Percentiles rank a stretch among this genome's conserved stretches.
Evolutionary conservation across 2,329 filamentous ascomycete genomes (phyloP).

Genomic region (Clarireedia hainanense): DNA sequence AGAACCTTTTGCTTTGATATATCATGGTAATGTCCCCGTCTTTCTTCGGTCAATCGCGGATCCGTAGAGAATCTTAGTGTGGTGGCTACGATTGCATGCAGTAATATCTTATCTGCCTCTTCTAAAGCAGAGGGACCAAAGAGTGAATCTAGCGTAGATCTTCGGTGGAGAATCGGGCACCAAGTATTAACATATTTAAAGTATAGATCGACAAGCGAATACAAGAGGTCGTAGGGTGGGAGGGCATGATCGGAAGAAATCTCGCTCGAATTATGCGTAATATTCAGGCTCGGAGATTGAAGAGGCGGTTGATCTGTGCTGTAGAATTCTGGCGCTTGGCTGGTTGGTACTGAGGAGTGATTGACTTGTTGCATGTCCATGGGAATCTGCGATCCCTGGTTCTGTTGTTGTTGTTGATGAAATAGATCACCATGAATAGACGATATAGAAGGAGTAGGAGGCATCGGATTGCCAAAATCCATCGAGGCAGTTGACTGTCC

Average conservation of each 20-base stretch:
- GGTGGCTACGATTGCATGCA: conserved; percentile 85
- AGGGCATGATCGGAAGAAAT: conserved; percentile 55
- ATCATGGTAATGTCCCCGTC: conserved; percentile 67
- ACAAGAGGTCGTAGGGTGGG: conserved; percentile 67
- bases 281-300: conserved; percentile 50
- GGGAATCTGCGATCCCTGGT: conserved; percentile 3
- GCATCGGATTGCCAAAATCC: conserved; percentile 39
- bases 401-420: conserved; percentile 33
- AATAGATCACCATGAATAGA: conserved; percentile 40
- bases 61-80: conserved; percentile 80
- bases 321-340: conserved; percentile 29
- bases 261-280: conserved; percentile 39
- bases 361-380: conserved; percentile 27
- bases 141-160: conserved; percentile 71
- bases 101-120: conserved; percentile 71
- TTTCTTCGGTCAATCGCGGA: conserved; percentile 62
- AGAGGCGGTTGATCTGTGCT: conserved; percentile 34
- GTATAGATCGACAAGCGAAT: conserved; percentile 65
- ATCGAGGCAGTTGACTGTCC: conserved; percentile 38
- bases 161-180: conserved; percentile 85
- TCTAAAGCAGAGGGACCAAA: conserved; percentile 72
- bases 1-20: conserved; percentile 80
- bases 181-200: conserved; percentile 76
- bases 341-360: conserved; percentile 15
- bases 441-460: conserved; percentile 36